Evolutionary conservation across 106 monocot genomes (phyloP).

Genomic region (Allium fistulosum): DNA sequence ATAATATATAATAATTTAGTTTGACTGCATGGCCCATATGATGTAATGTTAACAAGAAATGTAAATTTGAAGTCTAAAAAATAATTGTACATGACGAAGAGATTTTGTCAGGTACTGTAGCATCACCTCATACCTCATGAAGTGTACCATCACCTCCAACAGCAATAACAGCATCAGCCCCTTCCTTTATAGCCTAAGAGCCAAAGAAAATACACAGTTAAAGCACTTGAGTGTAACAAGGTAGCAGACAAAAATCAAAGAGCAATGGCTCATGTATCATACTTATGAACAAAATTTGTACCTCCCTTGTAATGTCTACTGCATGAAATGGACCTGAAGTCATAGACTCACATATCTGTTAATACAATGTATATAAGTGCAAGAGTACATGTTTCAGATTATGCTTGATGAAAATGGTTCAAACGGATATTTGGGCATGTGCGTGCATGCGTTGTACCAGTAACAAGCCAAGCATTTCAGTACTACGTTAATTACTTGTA

Average conservation of each 20-base stretch:
- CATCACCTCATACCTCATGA: slow-evolving; percentile 65
- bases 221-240: neutral
- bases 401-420: neutral
- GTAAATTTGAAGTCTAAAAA: neutral
- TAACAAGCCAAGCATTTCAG: too few species aligned
- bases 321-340: slow-evolving; percentile 87
- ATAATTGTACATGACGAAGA: neutral
- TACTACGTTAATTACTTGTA: too few species aligned
- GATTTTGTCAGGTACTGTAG: neutral
- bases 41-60: neutral
- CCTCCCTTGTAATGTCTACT: slow-evolving; percentile 88
- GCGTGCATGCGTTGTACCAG: too few species aligned
- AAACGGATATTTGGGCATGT: neutral
- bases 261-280: slow-evolving; percentile 12
- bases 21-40: neutral
- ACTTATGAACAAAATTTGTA: slow-evolving; percentile 24
- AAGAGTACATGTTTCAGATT: neutral
- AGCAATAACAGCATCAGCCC: slow-evolving; percentile 90
- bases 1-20: too few species aligned
- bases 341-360: slow-evolving; percentile 70
- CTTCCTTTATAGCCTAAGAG: slow-evolving; percentile 82
- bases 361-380: neutral
- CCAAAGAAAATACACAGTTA: neutral
- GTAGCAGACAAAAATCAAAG: neutral
- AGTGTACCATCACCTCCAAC: slow-evolving; percentile 99